Percentiles rank a stretch among this genome's conserved stretches.
Evolutionary conservation across 2,329 filamentous ascomycete genomes (phyloP).

Genomic region (Orbilia quercus): DNA sequence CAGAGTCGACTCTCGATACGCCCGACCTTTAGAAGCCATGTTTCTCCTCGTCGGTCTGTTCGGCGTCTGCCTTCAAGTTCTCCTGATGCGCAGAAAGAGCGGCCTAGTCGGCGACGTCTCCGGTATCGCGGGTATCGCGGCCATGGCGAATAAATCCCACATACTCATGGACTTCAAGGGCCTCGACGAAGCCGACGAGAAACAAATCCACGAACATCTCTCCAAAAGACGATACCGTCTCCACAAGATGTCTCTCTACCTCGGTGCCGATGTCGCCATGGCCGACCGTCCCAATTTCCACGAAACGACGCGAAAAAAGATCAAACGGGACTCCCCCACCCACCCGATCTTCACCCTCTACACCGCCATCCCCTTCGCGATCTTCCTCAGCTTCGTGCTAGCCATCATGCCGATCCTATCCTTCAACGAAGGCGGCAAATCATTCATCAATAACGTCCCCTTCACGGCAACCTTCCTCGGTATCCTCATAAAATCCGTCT

Average conservation of each 20-base stretch:
- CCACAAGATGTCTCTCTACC: constrained; percentile 76
- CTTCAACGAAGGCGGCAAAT: constrained; percentile 68
- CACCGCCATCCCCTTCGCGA: constrained; percentile 71
- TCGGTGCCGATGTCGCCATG: constrained; percentile 66
- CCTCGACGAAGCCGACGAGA: constrained; percentile 74
- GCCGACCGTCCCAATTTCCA: constrained; percentile 64
- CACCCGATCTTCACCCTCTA: constrained; percentile 76
- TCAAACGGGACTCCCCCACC: constrained; percentile 48
- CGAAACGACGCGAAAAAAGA: constrained; percentile 48
- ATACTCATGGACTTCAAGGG: constrained; percentile 79
- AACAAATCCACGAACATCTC: constrained; percentile 76
- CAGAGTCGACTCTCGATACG: constrained; percentile 68
- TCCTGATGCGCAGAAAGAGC: constrained; percentile 72
- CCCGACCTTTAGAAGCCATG: constrained; percentile 70
- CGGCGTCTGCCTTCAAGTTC: constrained; percentile 70
- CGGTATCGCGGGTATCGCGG: constrained; percentile 78
- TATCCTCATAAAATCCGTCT: constrained; percentile 74
- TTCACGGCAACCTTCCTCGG: constrained; percentile 75
- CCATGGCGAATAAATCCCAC: constrained; percentile 79
- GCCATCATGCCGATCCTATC: constrained; percentile 72
- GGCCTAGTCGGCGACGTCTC: constrained; percentile 76
- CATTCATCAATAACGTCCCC: constrained; percentile 72
- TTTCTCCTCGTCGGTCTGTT: constrained; percentile 71
- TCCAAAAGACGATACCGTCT: constrained; percentile 75
- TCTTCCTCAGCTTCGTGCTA: constrained; percentile 70